Evolutionary conservation across 2,329 filamentous ascomycete species (phyloP).

Genomic region (Purpureocillium takamizusanense): DNA sequence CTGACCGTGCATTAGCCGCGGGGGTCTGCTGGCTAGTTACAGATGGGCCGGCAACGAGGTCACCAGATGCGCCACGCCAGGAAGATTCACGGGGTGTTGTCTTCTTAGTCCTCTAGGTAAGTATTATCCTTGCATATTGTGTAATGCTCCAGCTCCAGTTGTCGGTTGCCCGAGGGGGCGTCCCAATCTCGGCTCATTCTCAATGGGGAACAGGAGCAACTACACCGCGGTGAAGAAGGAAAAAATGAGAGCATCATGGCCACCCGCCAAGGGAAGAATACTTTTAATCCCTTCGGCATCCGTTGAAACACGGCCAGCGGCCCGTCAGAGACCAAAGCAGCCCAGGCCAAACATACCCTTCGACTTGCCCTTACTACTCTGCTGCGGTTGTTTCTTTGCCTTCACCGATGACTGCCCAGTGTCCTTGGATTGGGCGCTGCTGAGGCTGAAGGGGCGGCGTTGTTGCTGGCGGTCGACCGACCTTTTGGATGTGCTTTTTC

Average conservation of each 20-base stretch:
- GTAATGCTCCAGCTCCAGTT: background rate
- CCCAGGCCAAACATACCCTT: background rate
- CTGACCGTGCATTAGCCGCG: too few relatives aligned
- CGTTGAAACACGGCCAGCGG: too few relatives aligned
- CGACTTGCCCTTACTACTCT: background rate
- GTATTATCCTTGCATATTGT: background rate
- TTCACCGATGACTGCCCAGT: background rate
- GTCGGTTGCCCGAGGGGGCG: too few relatives aligned
- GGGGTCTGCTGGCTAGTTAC: too few relatives aligned
- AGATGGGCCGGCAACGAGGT: too few relatives aligned
- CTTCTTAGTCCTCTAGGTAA: too few relatives aligned
- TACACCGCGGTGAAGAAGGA: too few relatives aligned
- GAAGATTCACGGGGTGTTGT: background rate
- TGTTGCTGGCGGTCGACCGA: background rate
- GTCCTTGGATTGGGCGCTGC: background rate
- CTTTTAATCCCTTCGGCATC: too few relatives aligned
- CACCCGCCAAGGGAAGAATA: too few relatives aligned
- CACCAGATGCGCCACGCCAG: background rate
- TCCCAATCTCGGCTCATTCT: too few relatives aligned
- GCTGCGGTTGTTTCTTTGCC: background rate
- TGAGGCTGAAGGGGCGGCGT: background rate
- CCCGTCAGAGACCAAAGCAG: background rate
- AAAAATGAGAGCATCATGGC: too few relatives aligned
- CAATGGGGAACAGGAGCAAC: too few relatives aligned
- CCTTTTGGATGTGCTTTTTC: background rate